A percentile compares a stretch with the other conserved stretches of the same genome.
Evolutionary conservation across 73 alveolate genomes (phyloP).

Genomic region (Effrenium voratum): DNA sequence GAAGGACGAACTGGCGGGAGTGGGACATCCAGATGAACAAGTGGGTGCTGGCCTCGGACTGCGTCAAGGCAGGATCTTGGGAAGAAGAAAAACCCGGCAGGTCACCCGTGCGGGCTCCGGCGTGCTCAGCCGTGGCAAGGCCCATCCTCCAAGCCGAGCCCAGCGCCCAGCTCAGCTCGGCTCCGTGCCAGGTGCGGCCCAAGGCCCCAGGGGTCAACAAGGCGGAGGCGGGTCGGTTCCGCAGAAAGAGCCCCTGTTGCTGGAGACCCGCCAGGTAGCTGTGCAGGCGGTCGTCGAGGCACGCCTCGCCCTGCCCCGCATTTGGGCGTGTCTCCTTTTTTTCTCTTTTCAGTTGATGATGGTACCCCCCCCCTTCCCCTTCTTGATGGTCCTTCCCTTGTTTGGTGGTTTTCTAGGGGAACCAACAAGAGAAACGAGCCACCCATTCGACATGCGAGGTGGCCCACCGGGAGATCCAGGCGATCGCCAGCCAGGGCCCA

Average conservation of each 20-base stretch:
- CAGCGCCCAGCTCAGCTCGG: no score
- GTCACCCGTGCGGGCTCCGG: constrained; percentile 65
- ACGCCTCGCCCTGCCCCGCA: no score
- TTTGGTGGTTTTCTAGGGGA: no score
- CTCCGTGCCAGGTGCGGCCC: not conserved
- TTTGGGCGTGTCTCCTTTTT: no score
- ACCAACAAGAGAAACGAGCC: no score
- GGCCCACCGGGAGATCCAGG: not conserved
- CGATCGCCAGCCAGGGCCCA: constrained; percentile 25
- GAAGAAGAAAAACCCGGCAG: not conserved
- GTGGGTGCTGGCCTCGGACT: constrained; percentile 17
- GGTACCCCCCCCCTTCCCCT: no score
- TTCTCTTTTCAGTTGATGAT: no score
- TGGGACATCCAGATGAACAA: constrained; percentile 45
- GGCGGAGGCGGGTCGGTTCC: not conserved
- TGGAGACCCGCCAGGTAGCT: no score
- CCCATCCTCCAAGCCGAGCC: no score
- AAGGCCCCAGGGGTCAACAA: not conserved
- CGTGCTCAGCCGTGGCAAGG: constrained; percentile 82
- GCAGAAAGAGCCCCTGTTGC: no score
- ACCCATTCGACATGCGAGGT: not conserved
- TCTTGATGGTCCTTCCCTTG: no score
- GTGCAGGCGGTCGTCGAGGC: no score
- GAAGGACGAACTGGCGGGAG: constrained; percentile 87
- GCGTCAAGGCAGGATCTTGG: not conserved